phyloP scores from a whole-genome alignment of 1,284 basidiomycete genomes.

The Takashimella tepidaria region DNA sequence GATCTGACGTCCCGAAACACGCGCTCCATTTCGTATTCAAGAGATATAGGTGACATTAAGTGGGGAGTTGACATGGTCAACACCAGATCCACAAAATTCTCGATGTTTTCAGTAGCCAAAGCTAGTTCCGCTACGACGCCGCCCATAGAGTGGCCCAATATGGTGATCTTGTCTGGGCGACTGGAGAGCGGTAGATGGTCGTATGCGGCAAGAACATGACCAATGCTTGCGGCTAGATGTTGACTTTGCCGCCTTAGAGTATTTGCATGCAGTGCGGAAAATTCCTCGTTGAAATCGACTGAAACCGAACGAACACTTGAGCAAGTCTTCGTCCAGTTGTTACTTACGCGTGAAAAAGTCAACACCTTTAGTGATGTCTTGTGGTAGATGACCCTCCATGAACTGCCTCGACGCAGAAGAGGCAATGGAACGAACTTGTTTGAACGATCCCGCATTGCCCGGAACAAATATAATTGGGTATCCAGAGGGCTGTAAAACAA shows the following conservation, averaged over 20 bases:
- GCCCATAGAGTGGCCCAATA: slow-evolving; percentile 98
- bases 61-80: slow-evolving; percentile 96
- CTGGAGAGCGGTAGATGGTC: slow-evolving; percentile 40
- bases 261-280: slow-evolving; percentile 89
- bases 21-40: slow-evolving; percentile 64
- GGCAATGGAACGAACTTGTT: slow-evolving; percentile 90
- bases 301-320: not conserved
- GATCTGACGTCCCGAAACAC: slow-evolving; percentile 56
- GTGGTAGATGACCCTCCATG: slow-evolving; percentile 49
- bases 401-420: slow-evolving; percentile 81
- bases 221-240: slow-evolving; percentile 68
- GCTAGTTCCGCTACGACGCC: slow-evolving; percentile 72
- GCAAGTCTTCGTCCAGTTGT: not conserved
- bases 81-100: slow-evolving; percentile 53
- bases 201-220: slow-evolving; percentile 74
- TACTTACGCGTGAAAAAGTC: slow-evolving; percentile 76
- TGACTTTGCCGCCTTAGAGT: slow-evolving; percentile 78
- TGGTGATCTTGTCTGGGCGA: slow-evolving; percentile 53
- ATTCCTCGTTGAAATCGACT: slow-evolving; percentile 97
- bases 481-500: slow-evolving; percentile 54
- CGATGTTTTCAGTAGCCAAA: slow-evolving; percentile 56
- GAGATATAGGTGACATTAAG: slow-evolving; percentile 76
- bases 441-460: slow-evolving; percentile 92
- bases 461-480: slow-evolving; percentile 90
- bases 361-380: slow-evolving; percentile 51